These are phyloP conservation scores for Aspergillus bridgeri DNA, from an alignment of 495 filamentous ascomycete genomes.

Conservation along the genomic window DNA sequence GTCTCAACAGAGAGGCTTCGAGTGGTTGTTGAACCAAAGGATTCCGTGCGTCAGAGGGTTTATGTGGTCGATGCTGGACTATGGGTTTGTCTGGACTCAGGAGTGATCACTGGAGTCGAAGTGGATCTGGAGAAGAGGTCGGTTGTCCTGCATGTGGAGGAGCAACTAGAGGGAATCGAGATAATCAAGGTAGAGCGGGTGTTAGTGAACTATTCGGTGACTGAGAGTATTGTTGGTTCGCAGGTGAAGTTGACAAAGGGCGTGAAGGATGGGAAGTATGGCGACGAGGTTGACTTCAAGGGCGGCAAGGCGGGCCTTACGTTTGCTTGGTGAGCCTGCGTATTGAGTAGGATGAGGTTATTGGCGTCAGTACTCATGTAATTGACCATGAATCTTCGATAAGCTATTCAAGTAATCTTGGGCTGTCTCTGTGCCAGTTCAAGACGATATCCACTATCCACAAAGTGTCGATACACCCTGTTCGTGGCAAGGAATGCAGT, in stretches of 20 bases:
- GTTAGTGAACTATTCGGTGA: neutral
- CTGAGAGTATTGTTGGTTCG: neutral
- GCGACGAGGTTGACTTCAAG: neutral
- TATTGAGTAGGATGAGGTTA: too few species aligned
- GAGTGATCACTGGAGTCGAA: neutral
- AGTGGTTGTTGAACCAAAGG: conserved; percentile 33
- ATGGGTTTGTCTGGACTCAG: neutral
- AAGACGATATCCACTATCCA: too few species aligned
- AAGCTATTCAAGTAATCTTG: too few species aligned
- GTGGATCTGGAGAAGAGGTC: neutral
- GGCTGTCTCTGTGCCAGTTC: too few species aligned
- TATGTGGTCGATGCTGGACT: conserved; percentile 30
- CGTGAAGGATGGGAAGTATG: neutral
- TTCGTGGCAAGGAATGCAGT: too few species aligned
- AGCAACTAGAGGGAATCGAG: neutral
- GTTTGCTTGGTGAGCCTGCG: neutral
- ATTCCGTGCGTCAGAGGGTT: conserved; percentile 37
- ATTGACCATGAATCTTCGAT: too few species aligned
- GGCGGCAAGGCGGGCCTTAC: neutral
- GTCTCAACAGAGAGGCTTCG: conserved; percentile 4
- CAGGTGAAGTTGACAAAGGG: neutral
- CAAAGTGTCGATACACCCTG: too few species aligned
- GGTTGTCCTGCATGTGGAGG: neutral
- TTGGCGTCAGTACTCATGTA: too few species aligned
- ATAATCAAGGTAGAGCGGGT: neutral